Evolutionary conservation across 768 basidiomycete genomes (phyloP), one percentile per base, ranked within the genome.

Genomic region (Suillus luteus): DNA sequence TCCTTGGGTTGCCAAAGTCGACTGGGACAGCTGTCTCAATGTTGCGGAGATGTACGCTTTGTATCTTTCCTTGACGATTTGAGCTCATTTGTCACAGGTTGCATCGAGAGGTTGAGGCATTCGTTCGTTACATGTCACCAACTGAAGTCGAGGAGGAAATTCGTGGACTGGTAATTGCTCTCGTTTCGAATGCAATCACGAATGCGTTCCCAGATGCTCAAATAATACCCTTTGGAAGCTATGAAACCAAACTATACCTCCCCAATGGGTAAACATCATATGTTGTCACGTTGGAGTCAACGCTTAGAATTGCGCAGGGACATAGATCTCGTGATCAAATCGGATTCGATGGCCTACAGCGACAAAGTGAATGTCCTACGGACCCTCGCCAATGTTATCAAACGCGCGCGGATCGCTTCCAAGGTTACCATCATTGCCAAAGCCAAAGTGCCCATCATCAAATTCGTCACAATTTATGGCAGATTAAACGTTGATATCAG

Each of bases 401-500:
- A 90, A 71, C 85, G 84, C 40, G 83, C 86, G 1, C 80, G 85
- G 10, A 88, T 99, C 64, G 93, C 95, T 1, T 81, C 83, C 59
- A 85, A 87, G 51, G 91, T 98, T 44, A 89, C 90, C 35, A 88
- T 98, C 74, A 95, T 99, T 67, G 88, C 90, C 35, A 94, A 89
- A 80, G 96, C 97, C 60, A 92, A 89, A 77, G 96, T 99, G 8
- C 97, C 97, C 37, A 98, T 99, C 73, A 84, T 99, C 76, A 99
- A 99, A 78, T 97, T 99, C 73, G 79, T 91, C 62, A 94, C 96
- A 2, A 83, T 80, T 10, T 85, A 88, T 65, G 95, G 92, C 24
- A 85, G 86, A 44, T 87, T 97, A 72, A 85, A 92, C 64, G 93
- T 99, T 67, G 96, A 99, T 71, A 92, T 99, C 71, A 95, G 92